Base-by-base conservation (phyloP, 2,329 filamentous ascomycete genomes). In the Hymenoscyphus salicellus region DNA sequence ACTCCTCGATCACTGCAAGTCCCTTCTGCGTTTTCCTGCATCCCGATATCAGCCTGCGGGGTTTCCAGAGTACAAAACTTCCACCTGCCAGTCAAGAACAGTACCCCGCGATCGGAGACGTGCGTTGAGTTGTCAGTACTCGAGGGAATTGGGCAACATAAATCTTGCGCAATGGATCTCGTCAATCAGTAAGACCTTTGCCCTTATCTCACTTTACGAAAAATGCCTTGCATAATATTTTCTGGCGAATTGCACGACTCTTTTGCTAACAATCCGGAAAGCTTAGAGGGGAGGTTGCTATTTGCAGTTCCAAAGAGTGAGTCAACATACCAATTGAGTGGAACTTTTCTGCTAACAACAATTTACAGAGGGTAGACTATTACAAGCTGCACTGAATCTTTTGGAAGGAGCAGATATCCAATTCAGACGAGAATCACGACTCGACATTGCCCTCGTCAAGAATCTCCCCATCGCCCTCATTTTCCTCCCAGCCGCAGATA, bases 221-320 rank as follows among this genome's bases (percentile, higher is more conserved):
- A 63, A 49, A 71, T 70, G 66, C 69, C 68, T 58, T 61, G 60
- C 38, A 64, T 65, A 30, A 28, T 36, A 8, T 2, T 20, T 14
- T 16, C 28, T 81, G 82, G 85, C 80, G 76, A 83, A 67, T 80
- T 85, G 65, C 82, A 84, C 59, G 67, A 73, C 64, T 52, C 65
- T 52, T 73, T 75, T 71, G 72, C 78, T 80, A 71, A 80, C 72
- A 67, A 73, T 66, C 69, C 70, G 30, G 67, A 72, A 74, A 96
- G 93, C 82, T 85, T 97, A 76, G 92, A 95, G 83, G 93, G 94
- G 75, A 90, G 95, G 70, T 85, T 98, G 64, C 86, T 98, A 68
- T 97, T 99, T 77, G 95, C 95, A 67, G 92, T 99, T n/a, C 95
- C 95, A 66, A 99, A 99, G 82, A 99, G 92, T 93, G 82, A 82